Base-by-base conservation (phyloP, 2,329 filamentous ascomycete genomes). In the Aspergillus sp. region DNA sequence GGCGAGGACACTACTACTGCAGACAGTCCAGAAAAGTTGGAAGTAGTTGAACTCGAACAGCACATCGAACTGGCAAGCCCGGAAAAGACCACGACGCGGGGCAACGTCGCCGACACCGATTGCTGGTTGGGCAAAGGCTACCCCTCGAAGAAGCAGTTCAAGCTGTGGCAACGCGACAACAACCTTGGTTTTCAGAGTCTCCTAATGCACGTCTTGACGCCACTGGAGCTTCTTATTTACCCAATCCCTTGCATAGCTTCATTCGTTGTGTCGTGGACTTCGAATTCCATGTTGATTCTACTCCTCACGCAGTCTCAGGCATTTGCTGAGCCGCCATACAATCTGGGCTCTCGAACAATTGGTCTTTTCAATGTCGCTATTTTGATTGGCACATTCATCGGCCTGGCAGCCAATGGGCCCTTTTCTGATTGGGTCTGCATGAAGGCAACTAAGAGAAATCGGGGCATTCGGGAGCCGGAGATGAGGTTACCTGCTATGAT, bases 231-330 rank as follows among this genome's bases (percentile, higher is more conserved):
- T 1, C 82, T 86, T 66, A 63, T 77, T 0, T 88, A 84, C 69
- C 86, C 86, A 0, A 87, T 88, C 57, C 81, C 88, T 46, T 80
- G 87, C 61, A 84, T 86, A 56, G 78, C 85, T 1, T 79, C 83
- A 15, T 87, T 88, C 63, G 79, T 86, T 24, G 83, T 86, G 5
- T 83, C 81, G 24, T 88, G 83, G 83, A 79, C 77, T 11, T 83
- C 83, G 56, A 82, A 77, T 42, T 79, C 73, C 19, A 86, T 86
- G 71, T 73, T 88, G 45, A 82, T 80, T 3, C 66, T 87, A 65
- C 88, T 88, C 70, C 74, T 88, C 17, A 86, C 83, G 0, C 82
- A 79, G 56, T 78, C 76, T 8, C 81, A 85, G 68, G 79, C 76
- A 11, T 83, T 86, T 58, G 79, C 80, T 2, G 77, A 75, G 0